Evolutionary conservation across 352 stramenopile species (phyloP), one percentile per base, ranked within the genome.

Genomic region (Phytophthora aleatoria): DNA sequence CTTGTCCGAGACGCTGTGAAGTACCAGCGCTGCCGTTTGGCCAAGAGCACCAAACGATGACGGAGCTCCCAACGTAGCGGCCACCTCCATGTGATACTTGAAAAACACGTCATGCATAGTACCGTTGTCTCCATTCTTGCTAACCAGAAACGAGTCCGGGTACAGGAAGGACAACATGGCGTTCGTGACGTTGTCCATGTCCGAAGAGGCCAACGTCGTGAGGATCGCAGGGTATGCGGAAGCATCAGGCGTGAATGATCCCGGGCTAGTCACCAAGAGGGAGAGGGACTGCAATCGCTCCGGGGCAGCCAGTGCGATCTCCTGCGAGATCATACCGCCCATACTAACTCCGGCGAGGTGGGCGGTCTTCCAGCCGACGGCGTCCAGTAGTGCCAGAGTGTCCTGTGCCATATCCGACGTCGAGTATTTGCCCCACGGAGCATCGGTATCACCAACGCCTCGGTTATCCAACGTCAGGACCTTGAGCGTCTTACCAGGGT

Each of bases 261-360:
- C 83, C 10, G 73, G 77, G n/a, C 77, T 81, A 20, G 83, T 89
- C 24, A 88, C 83, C 16, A 90, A 59, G 0, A 92, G 69, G 13
- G 79, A 82, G 11, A 92, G 70, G 50, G 81, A 90, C 47, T 74
- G 56, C 5, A 92, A 59, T n/a, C 81, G 67, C 43, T 86, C 56
- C 0, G 76, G 79, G 5, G 79, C 75, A 10, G 56, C 48, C 1
- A 74, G 57, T 1, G 77, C 77, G 4, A 92, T 61, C 55, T 92
- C 81, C 16, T 86, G 71, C 6, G 79, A 64, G 56, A 92, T 90
- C 83, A 92, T 92, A 5, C 83, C 81, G 15, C 83, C 83, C 80
- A 91, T 87, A 41, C 79, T 89, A 33, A 75, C 76, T 43, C 83
- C 83, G 1, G 74, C 75, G 44, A 91, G 43, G 42, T 90, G 79